Evolutionary conservation across 305 asterid genomes (phyloP), one percentile per base, ranked within the genome.

Genomic region (Striga hermonthica): DNA sequence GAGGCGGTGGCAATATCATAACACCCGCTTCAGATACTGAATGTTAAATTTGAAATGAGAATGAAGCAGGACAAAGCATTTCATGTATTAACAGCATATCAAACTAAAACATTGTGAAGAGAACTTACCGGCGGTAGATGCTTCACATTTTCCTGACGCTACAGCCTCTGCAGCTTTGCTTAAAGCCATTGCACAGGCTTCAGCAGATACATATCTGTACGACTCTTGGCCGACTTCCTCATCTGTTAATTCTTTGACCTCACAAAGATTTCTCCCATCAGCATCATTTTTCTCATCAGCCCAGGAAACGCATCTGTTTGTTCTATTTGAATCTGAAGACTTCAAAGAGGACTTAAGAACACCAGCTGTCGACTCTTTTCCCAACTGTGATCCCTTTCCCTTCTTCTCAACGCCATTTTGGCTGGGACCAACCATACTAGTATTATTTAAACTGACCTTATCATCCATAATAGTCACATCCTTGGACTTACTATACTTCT

Each of bases 21-120:
- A 91, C 79, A 50, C 91, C 95, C 14, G 90, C 91, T 74, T 86
- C 88, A 70, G 83, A 76, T 62, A 89, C 98, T 91, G 80, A 59
- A 62, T 40, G 53, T 49, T 40, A 50, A 53, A 73, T 31, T 28
- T 64, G 67, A 31, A 60, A 67, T 66, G 60, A 75, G 73, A 73
- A 76, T 58, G 45, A 60, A 68, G 59, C 65, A 45, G 62, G 52
- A 69, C 60, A 68, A 70, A 22, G 69, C 62, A 55, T 50, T 50
- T 70, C 75, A 66, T 45, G 60, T 49, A 55, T 66, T 45, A 62
- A 22, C 41, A 45, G 34, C 13, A 36, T 36, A 55, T 16, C 36
- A 57, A 5, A 41, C 47, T n/a, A 36, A 64, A 63, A 39, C 66
- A n/a, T 22, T 22, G 31, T 13, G 59, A 74, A 16, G 69, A 68